Evolutionary conservation across 192 early-diverging fungal species (phyloP), one percentile per base, ranked within the genome.

Genomic region (Coemansia sp.): DNA sequence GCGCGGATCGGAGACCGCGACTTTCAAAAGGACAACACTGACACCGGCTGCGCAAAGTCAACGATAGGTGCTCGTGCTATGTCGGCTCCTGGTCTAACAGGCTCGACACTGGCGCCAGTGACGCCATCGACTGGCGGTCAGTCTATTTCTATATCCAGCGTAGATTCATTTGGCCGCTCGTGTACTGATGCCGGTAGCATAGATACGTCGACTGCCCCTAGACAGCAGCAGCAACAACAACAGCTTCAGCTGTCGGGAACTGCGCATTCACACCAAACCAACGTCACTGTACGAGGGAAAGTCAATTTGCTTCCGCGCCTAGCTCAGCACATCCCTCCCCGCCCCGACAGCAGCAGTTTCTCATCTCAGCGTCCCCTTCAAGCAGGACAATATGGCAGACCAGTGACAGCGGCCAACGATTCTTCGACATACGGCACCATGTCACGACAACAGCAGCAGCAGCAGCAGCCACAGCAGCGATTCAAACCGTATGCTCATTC

Each of bases 241-340:
- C 64, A 75, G 11, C 42, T 30, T 33, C 68, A 63, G 28, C 26
- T 49, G 4, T 37, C 9, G 19, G 37, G 17, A 35, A 52, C 17
- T 21, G 13, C 50, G 28, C 38, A 26, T 11, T n/a, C 23, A 44
- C 61, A 2, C 50, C 75, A 28, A 53, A 16, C 6, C 50, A 57
- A n/a, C 65, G 46, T 21, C 40, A 44, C 68, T 30, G 13, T 38
- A 1, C 42, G 69, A 66, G 47, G 67, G 0, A 80, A 70, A 47
- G 55, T 71, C 8, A 83, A 83, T 21, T 58, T 83, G 49, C 75
- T 61, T 37, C 62, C 76, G 19, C 76, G 76, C 7, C 50, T 83
- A 17, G 76, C 76, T 4, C 62, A 70, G 16, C 81, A 83, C 50
- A 78, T 78, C 32, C 81, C 74, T 50, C 50, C 66, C 8, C 66